Percentiles rank a stretch among this genome's conserved stretches.
Evolutionary conservation across 2,329 filamentous ascomycete species (phyloP).

Genomic region (Cercospora sp.): DNA sequence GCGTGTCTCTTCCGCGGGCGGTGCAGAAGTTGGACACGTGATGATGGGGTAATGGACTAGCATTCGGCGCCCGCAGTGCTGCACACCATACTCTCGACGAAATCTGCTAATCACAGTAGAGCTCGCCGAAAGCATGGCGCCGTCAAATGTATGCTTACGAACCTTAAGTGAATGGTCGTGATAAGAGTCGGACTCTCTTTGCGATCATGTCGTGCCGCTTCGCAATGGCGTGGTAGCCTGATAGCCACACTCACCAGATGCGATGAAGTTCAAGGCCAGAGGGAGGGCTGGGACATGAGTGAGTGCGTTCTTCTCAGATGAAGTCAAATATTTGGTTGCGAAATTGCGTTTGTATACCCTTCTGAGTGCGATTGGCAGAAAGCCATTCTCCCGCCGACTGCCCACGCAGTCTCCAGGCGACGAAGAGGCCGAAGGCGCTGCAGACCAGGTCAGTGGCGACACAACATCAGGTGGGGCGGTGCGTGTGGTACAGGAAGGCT

Average conservation of each 20-base stretch:
- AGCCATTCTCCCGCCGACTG: slow-evolving; percentile 72
- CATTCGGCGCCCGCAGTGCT: slow-evolving; percentile 85
- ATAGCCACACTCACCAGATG: slow-evolving; percentile 73
- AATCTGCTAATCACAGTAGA: not conserved
- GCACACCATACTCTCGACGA: slow-evolving; percentile 20
- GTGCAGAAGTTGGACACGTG: slow-evolving; percentile 9
- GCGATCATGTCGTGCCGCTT: slow-evolving; percentile 18
- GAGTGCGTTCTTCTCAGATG: slow-evolving; percentile 35
- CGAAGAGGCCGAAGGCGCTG: slow-evolving; percentile 63
- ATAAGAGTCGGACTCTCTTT: not conserved
- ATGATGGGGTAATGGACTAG: slow-evolving; percentile 9
- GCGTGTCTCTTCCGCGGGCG: not conserved
- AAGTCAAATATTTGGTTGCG: slow-evolving; percentile 13
- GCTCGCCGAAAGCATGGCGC: slow-evolving; percentile 15
- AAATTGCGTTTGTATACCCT: slow-evolving; percentile 59
- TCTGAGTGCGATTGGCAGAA: slow-evolving; percentile 77
- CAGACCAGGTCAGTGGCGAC: slow-evolving; percentile 38
- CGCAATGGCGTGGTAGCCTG: slow-evolving; percentile 8
- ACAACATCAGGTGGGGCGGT: slow-evolving; percentile 1
- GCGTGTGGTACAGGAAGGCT: slow-evolving; percentile 63
- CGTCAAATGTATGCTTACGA: slow-evolving; percentile 28
- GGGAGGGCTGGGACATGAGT: slow-evolving; percentile 62
- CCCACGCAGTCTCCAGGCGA: slow-evolving; percentile 58
- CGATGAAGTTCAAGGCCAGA: slow-evolving; percentile 84
- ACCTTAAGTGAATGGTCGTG: slow-evolving; percentile 17